Evolutionary conservation across 257 asterid species (phyloP).

Genomic region (Cinchona pubescens): DNA sequence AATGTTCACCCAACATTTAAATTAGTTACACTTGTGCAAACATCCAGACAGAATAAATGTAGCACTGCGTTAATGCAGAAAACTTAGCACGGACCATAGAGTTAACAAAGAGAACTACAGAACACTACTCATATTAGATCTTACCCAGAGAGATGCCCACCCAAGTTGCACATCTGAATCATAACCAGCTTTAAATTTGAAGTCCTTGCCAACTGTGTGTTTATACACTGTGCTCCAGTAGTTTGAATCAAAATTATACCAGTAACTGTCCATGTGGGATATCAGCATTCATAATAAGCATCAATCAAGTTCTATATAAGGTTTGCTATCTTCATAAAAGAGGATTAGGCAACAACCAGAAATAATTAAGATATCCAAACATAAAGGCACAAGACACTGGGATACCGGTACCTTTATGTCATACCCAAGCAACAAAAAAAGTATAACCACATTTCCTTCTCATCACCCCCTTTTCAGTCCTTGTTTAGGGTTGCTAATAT

Average conservation of each 20-base stretch:
- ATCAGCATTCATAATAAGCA: conserved; percentile 14
- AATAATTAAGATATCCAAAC: not conserved
- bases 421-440: not conserved
- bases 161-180: conserved; percentile 89
- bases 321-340: not conserved
- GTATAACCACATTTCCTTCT: not conserved
- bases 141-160: conserved; percentile 98
- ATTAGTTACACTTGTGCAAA: not conserved
- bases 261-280: conserved; percentile 52
- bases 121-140: too few relatives aligned
- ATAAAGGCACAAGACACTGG: too few relatives aligned
- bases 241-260: conserved; percentile 73
- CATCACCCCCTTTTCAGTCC: not conserved
- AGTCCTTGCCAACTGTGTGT: conserved; percentile 79
- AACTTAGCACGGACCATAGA: not conserved
- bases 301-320: not conserved
- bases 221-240: conserved; percentile 82
- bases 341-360: not conserved
- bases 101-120: not conserved
- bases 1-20: not conserved
- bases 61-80: not conserved
- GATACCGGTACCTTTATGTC: not conserved
- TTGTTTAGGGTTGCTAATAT: not conserved
- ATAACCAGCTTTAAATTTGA: conserved; percentile 88
- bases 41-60: not conserved